phyloP scores from a whole-genome alignment of 441 rosid genomes.

The Adansonia rubrostipa region DNA sequence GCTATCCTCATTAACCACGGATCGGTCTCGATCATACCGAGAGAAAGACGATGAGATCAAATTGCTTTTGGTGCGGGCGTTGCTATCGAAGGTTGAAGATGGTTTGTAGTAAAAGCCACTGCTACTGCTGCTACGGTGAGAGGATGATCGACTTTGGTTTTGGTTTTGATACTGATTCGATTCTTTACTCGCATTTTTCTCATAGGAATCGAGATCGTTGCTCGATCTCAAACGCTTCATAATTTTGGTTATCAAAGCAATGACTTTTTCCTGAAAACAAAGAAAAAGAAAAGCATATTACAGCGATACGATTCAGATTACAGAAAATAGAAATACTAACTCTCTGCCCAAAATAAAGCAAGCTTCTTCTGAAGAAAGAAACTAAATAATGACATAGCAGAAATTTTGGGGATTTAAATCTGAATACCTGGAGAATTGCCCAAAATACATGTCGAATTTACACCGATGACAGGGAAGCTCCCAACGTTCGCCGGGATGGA shows the following conservation, averaged over 20 bases:
- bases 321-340: constrained; percentile 33
- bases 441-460: constrained; percentile 21
- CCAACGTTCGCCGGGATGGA: not conserved
- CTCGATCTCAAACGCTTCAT: constrained; percentile 94
- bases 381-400: not conserved
- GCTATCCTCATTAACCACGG: constrained; percentile 50
- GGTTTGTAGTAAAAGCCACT: constrained; percentile 59
- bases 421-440: constrained; percentile 19
- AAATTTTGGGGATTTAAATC: not conserved
- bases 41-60: constrained; percentile 57
- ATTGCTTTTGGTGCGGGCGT: constrained; percentile 44
- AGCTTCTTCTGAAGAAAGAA: not conserved
- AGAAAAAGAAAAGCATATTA: not conserved
- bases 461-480: not conserved
- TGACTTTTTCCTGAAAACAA: not conserved
- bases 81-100: constrained; percentile 47
- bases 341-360: not conserved
- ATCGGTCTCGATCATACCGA: constrained; percentile 73
- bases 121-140: constrained; percentile 46
- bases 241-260: not conserved
- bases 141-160: constrained; percentile 50
- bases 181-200: constrained; percentile 54
- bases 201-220: constrained; percentile 77
- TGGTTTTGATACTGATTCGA: constrained; percentile 45
- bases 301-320: constrained; percentile 7